These are phyloP conservation scores for Punica granatum DNA, from an alignment of 345 rosid genomes.

Conservation along the genomic window DNA sequence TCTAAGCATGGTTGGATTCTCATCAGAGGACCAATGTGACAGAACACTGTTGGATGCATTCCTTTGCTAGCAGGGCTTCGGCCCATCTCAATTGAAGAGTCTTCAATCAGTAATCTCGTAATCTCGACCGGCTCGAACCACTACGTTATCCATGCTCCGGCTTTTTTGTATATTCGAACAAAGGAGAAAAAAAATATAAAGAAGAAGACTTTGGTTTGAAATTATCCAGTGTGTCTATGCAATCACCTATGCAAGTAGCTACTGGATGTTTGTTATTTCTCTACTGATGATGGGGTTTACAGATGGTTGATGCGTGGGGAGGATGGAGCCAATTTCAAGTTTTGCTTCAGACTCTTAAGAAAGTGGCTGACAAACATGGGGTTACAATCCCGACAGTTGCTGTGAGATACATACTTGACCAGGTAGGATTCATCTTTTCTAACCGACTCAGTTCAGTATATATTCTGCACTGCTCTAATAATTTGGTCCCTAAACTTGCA, in stretches of 20 bases:
- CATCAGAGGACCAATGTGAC: too few species aligned
- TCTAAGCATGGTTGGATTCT: too few species aligned
- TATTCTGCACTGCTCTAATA: not conserved
- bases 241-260: not conserved
- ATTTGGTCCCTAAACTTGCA: conserved; percentile 17
- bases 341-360: conserved; percentile 61
- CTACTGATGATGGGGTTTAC: conserved; percentile 8
- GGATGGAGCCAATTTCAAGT: conserved; percentile 87
- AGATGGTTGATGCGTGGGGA: conserved; percentile 99
- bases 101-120: too few species aligned
- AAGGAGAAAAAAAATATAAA: not conserved
- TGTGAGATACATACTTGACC: conserved; percentile 73
- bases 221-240: not conserved
- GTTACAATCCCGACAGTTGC: conserved; percentile 87
- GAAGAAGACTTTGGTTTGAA: not conserved
- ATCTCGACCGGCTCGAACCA: too few species aligned
- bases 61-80: too few species aligned
- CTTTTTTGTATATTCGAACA: too few species aligned
- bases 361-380: conserved; percentile 66
- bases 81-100: not conserved
- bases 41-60: too few species aligned
- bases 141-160: too few species aligned
- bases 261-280: not conserved
- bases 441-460: not conserved
- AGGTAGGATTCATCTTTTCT: conserved; percentile 26